These are phyloP conservation scores for Rhizophora mangle DNA, from an alignment of 345 rosid species.

Conservation along the genomic window DNA sequence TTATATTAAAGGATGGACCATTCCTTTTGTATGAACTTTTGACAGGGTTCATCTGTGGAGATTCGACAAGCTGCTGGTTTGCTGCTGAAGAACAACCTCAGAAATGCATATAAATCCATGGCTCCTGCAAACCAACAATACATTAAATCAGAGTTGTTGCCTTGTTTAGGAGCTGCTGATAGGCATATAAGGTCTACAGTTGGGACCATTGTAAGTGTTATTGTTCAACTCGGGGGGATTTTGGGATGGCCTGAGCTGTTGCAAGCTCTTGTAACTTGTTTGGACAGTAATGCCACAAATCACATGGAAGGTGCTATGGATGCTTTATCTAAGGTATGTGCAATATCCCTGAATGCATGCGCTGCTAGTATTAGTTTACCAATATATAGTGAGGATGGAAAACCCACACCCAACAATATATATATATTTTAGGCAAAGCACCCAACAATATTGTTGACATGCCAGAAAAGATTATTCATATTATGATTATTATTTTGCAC, in stretches of 20 bases:
- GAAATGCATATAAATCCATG: slow-evolving; percentile 62
- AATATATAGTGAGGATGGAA: not conserved
- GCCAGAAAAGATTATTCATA: too few relatives aligned
- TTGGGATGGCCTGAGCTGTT: slow-evolving; percentile 84
- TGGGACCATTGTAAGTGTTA: slow-evolving; percentile 78
- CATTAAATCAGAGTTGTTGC: slow-evolving; percentile 74
- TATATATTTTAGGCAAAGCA: too few relatives aligned
- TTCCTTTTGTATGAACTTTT: slow-evolving; percentile 3
- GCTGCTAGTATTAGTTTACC: not conserved
- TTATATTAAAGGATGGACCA: not conserved
- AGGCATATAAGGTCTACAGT: slow-evolving; percentile 84
- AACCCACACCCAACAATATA: too few relatives aligned
- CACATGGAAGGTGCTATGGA: slow-evolving; percentile 99
- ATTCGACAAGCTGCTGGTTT: slow-evolving; percentile 97
- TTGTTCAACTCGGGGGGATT: slow-evolving; percentile 70
- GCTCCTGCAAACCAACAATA: slow-evolving; percentile 55
- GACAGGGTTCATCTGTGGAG: slow-evolving; percentile 79
- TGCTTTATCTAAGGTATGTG: slow-evolving; percentile 81
- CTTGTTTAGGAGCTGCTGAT: slow-evolving; percentile 87
- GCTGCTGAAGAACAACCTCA: slow-evolving; percentile 83
- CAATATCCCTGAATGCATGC: slow-evolving; percentile 5
- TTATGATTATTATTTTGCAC: too few relatives aligned
- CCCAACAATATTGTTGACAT: too few relatives aligned
- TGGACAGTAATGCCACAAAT: slow-evolving; percentile 80
- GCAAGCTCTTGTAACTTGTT: slow-evolving; percentile 71